Evolutionary conservation across 257 asterid genomes (phyloP), one percentile per base, ranked within the genome.

Genomic region (Nicotiana tomentosiformis): DNA sequence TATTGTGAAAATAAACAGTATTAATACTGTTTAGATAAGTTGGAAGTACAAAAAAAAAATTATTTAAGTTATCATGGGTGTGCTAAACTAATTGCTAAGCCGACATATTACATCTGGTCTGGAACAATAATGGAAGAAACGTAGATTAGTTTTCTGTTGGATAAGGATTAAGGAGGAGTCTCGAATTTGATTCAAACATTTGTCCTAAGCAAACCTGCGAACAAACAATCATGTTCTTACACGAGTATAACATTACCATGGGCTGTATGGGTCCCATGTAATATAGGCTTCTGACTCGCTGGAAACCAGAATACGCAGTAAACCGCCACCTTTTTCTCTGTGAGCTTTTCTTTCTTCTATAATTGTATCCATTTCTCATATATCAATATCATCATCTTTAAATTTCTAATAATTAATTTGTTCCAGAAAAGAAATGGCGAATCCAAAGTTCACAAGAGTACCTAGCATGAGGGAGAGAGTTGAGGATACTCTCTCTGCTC

Each of bases 401-500:
- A 3, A 37, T 35, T 35, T 46, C 55, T 33, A 70, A 11, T 46
- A 12, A 29, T 29, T 46, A 23, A 29, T 29, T 46, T 20, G 56
- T 10, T 12, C 1, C 32, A 35, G 43, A 43, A 9, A 1, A 77
- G 17, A 70, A 61, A 92, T 90, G 98, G 90, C 90, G 77, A 74
- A 89, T 20, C 87, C 89, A 32, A 91, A 89, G 78, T 84, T 94
- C 15, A 68, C 66, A 69, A 96, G 89, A 77, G 16, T 88, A 53
- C 97, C 97, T 33, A 96, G 98, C 84, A 93, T 93, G 90, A 89
- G 96, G 72, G 98, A 91, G 84, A 89, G 97, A 80, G 98, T 96
- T 26, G 99, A 96, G 84, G 98, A 88, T 77, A 96, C 99, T 20
- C 99, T 96, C 43, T 84, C 93, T 65, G 97, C 97, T 84, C 98